These are phyloP conservation scores for Malassezia sp. DNA, from an alignment of 1,284 basidiomycete species.

Conservation along the genomic window DNA sequence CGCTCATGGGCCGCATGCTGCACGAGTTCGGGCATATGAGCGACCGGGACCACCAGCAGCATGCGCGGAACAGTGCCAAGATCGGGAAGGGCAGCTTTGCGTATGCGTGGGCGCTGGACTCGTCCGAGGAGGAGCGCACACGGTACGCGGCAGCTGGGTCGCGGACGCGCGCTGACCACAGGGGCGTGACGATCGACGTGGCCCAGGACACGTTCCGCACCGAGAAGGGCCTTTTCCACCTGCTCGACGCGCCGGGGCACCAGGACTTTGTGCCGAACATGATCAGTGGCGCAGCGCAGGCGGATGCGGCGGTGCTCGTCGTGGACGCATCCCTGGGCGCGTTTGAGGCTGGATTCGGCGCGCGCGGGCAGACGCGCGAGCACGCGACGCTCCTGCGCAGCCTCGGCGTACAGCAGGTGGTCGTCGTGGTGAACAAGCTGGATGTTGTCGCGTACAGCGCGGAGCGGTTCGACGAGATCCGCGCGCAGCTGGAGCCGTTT, in stretches of 20 bases:
- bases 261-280: constrained; percentile 97
- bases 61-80: constrained; percentile 81
- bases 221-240: constrained; percentile 66
- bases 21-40: constrained; percentile 80
- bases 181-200: constrained; percentile 97
- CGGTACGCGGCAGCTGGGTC: too few relatives aligned
- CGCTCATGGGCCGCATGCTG: constrained; percentile 83
- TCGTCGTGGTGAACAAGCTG: constrained; percentile 89
- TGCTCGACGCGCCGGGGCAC: constrained; percentile 92
- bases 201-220: constrained; percentile 73
- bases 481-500: constrained; percentile 64
- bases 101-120: constrained; percentile 95
- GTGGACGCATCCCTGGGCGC: constrained; percentile 80
- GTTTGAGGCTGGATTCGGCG: constrained; percentile 88
- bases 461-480: constrained; percentile 74
- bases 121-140: constrained; percentile 80
- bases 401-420: constrained; percentile 82
- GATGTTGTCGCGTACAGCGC: constrained; percentile 62
- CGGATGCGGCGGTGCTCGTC: constrained; percentile 89
- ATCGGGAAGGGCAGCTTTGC: constrained; percentile 88
- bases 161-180: too few relatives aligned
- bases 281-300: constrained; percentile 95
- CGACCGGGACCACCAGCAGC: constrained; percentile 70
- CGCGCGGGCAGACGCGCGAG: constrained; percentile 91
- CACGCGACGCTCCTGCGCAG: constrained; percentile 84